Percentiles rank a stretch among this genome's conserved stretches.
Evolutionary conservation across 495 filamentous ascomycete genomes (phyloP).

Genomic region (Lepidopterella palustris): DNA sequence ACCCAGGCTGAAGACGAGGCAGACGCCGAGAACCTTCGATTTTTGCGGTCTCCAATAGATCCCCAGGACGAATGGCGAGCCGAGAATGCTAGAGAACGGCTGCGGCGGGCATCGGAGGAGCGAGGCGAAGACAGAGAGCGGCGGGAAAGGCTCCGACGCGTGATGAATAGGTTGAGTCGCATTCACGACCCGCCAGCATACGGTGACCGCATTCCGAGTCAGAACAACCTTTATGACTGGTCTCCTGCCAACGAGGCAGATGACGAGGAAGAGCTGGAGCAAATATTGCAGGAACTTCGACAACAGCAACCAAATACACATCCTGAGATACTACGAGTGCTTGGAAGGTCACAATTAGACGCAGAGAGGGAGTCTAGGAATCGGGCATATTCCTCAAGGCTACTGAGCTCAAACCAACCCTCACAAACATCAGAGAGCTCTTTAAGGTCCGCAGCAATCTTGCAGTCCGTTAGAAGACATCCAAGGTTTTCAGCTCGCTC

Average conservation of each 20-base stretch:
- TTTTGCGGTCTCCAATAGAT: slow-evolving; percentile 44
- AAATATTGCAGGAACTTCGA: slow-evolving; percentile 34
- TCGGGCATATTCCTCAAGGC: slow-evolving; percentile 33
- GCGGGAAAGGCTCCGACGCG: slow-evolving; percentile 30
- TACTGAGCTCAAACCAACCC: slow-evolving; percentile 41
- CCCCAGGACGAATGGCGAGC: slow-evolving; percentile 31
- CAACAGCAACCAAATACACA: slow-evolving; percentile 35
- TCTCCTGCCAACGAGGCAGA: slow-evolving; percentile 49
- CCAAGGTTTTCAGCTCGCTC: slow-evolving; percentile 24
- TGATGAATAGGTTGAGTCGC: slow-evolving; percentile 33
- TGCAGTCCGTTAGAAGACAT: slow-evolving; percentile 28
- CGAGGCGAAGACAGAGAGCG: slow-evolving; percentile 21
- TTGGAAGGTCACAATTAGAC: slow-evolving; percentile 35
- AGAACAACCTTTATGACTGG: slow-evolving; percentile 54
- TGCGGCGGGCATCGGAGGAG: slow-evolving; percentile 15
- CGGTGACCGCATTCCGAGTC: slow-evolving; percentile 44
- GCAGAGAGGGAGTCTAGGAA: slow-evolving; percentile 23
- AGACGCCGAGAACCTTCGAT: slow-evolving; percentile 45
- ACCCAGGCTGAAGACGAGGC: slow-evolving; percentile 48
- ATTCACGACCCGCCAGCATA: slow-evolving; percentile 37
- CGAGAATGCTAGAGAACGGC: slow-evolving; percentile 18
- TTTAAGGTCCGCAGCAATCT: slow-evolving; percentile 27
- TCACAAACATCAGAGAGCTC: slow-evolving; percentile 25
- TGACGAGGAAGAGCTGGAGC: slow-evolving; percentile 43
- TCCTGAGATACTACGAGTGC: slow-evolving; percentile 34